phyloP scores from a whole-genome alignment of 108 stramenopile genomes.

The Phaeodactylum tricornutum region DNA sequence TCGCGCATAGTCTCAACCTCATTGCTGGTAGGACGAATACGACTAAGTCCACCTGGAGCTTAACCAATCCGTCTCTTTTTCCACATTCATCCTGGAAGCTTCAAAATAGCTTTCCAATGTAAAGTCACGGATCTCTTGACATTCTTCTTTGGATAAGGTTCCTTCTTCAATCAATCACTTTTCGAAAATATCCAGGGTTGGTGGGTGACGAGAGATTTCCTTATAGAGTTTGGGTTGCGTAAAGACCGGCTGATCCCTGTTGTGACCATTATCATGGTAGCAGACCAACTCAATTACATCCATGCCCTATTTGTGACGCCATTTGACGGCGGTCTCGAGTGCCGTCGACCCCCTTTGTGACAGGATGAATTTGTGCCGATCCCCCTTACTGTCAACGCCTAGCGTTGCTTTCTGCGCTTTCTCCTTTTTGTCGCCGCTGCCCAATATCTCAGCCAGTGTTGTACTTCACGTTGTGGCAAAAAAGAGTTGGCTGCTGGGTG shows the following conservation, averaged over 20 bases:
- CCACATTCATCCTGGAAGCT: slow-evolving; percentile 79
- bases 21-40: slow-evolving; percentile 89
- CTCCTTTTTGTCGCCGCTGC: too few species aligned
- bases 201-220: slow-evolving; percentile 80
- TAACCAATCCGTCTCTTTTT: slow-evolving; percentile 86
- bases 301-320: slow-evolving; percentile 88
- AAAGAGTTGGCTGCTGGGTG: too few species aligned
- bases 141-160: slow-evolving; percentile 68
- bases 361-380: too few species aligned
- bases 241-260: slow-evolving; percentile 98
- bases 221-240: slow-evolving; percentile 96
- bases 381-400: too few species aligned
- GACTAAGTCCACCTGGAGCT: slow-evolving; percentile 81
- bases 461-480: too few species aligned
- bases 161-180: slow-evolving; percentile 71
- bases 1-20: slow-evolving; percentile 68
- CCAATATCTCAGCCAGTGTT: too few species aligned
- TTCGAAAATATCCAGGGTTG: slow-evolving; percentile 84
- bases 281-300: slow-evolving; percentile 99
- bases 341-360: slow-evolving; percentile 89
- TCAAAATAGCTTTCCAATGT: slow-evolving; percentile 79
- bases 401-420: too few species aligned
- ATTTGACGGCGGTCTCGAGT: slow-evolving; percentile 96
- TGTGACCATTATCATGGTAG: slow-evolving; percentile 98
- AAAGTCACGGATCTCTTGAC: slow-evolving; percentile 73